A percentile compares a stretch with the other conserved stretches of the same genome.
phyloP scores from a whole-genome alignment of 352 stramenopile species.

The Globisporangium nunn region DNA sequence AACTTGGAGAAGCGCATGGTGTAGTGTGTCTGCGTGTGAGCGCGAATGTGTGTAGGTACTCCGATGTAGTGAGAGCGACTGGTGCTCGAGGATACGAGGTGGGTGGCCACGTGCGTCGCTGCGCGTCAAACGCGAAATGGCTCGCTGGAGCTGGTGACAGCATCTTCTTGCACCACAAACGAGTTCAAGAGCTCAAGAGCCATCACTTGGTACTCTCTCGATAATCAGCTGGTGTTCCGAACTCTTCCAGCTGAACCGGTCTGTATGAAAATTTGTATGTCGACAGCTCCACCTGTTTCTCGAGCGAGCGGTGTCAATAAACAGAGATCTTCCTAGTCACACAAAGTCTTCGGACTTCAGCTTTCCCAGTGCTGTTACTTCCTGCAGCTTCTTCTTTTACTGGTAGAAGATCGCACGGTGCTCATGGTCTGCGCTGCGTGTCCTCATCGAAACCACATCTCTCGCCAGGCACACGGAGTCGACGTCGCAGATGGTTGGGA shows the following conservation, averaged over 20 bases:
- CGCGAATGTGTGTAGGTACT: not conserved
- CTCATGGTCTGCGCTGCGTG: not conserved
- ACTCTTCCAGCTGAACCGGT: too few species aligned
- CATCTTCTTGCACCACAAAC: too few species aligned
- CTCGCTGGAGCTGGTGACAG: not conserved
- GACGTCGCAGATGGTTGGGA: not conserved
- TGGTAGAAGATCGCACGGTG: not conserved
- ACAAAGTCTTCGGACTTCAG: not conserved
- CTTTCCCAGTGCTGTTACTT: not conserved
- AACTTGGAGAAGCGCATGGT: constrained; percentile 41
- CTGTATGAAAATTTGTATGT: too few species aligned
- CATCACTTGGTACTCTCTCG: too few species aligned
- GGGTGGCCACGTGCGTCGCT: not conserved
- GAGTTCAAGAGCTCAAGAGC: too few species aligned
- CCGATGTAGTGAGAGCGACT: not conserved
- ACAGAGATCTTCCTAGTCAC: not conserved
- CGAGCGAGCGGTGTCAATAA: too few species aligned
- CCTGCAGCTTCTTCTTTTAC: not conserved
- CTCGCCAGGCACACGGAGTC: not conserved
- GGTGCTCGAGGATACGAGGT: too few species aligned
- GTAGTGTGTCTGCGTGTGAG: not conserved
- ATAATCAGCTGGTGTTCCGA: too few species aligned
- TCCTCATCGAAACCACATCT: not conserved
- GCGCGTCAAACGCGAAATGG: not conserved
- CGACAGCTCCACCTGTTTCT: too few species aligned